phyloP scores from a whole-genome alignment of 2,329 filamentous ascomycete genomes.

The Botrytis hyacinthi region DNA sequence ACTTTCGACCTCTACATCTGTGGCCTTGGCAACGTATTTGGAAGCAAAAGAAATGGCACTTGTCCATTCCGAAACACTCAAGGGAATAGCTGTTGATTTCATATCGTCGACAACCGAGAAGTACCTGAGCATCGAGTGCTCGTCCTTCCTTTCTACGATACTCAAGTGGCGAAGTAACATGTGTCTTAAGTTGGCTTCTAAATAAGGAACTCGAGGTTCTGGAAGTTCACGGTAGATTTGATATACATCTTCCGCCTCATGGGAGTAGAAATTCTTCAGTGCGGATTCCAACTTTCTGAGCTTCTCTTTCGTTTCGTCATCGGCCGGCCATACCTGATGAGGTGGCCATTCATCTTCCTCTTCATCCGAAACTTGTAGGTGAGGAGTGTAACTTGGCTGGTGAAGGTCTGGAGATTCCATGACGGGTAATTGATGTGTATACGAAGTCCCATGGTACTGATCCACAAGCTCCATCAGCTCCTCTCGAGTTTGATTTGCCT shows the following conservation, averaged over 20 bases:
- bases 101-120: slow-evolving; percentile 82
- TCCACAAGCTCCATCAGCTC: slow-evolving; percentile 55
- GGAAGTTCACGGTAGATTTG: slow-evolving; percentile 40
- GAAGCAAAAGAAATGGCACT: slow-evolving; percentile 77
- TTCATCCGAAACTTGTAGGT: slow-evolving; percentile 50
- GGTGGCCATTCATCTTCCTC: slow-evolving; percentile 45
- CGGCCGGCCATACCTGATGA: slow-evolving; percentile 35
- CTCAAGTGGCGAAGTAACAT: slow-evolving; percentile 36
- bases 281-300: slow-evolving; percentile 31
- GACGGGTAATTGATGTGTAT: slow-evolving; percentile 54
- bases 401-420: slow-evolving; percentile 53
- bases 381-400: slow-evolving; percentile 50
- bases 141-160: slow-evolving; percentile 37
- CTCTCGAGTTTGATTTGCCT: slow-evolving; percentile 39
- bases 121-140: slow-evolving; percentile 71
- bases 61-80: slow-evolving; percentile 75
- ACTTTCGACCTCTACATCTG: slow-evolving; percentile 60
- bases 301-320: slow-evolving; percentile 32
- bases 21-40: slow-evolving; percentile 61
- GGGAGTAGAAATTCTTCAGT: slow-evolving; percentile 24
- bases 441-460: slow-evolving; percentile 47
- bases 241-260: slow-evolving; percentile 37
- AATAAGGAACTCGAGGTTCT: slow-evolving; percentile 37
- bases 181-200: slow-evolving; percentile 34
- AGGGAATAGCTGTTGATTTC: slow-evolving; percentile 66